phyloP scores from a whole-genome alignment of 345 rosid species.

The Acer negundo region DNA sequence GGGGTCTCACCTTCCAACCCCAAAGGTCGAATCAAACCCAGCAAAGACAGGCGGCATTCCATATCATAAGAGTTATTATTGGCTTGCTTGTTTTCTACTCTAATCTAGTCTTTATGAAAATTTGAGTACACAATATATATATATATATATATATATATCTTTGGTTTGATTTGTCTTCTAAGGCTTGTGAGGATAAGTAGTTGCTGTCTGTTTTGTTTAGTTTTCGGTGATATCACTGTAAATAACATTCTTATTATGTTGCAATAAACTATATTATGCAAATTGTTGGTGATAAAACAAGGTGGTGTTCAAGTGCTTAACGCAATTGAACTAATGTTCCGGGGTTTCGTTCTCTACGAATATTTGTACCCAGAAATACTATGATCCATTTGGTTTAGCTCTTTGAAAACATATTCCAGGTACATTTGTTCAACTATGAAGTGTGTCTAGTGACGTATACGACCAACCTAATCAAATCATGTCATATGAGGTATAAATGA shows the following conservation, averaged over 20 bases:
- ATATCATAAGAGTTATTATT: conserved; percentile 53
- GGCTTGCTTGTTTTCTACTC: conserved; percentile 1
- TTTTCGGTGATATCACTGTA: conserved; percentile 36
- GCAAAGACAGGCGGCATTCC: conserved; percentile 83
- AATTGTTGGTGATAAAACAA: background rate
- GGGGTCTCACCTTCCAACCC: conserved; percentile 47
- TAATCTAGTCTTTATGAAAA: conserved; percentile 4
- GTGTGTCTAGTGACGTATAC: background rate
- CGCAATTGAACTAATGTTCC: background rate
- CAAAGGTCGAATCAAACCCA: conserved; percentile 59
- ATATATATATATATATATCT: background rate
- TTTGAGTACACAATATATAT: background rate
- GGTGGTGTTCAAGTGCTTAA: background rate
- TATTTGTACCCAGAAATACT: background rate
- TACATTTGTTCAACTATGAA: background rate
- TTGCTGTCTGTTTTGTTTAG: conserved; percentile 8
- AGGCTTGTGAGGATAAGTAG: conserved; percentile 21
- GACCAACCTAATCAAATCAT: too few relatives aligned
- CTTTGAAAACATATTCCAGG: background rate
- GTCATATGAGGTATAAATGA: too few relatives aligned
- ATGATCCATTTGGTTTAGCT: background rate
- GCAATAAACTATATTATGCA: conserved; percentile 2
- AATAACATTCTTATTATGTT: conserved; percentile 23
- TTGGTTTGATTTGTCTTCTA: conserved; percentile 17
- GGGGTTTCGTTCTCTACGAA: background rate